Evolutionary conservation across 306 rosid genomes (phyloP), one percentile per base, ranked within the genome.

Genomic region (Boehmeria nivea): DNA sequence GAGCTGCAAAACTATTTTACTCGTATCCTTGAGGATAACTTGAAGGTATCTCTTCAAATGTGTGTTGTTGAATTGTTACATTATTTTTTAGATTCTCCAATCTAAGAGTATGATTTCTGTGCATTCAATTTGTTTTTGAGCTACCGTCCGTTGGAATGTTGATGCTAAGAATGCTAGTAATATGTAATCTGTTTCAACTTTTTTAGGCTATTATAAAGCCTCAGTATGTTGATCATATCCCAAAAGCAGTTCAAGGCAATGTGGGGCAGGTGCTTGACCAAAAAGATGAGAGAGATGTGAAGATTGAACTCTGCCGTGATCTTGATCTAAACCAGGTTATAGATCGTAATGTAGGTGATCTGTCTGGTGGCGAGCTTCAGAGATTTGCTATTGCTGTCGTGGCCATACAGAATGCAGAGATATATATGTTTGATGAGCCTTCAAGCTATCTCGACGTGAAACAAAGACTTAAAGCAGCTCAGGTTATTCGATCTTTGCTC

Each of bases 361-460:
- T 93, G 54, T 87, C 99, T 1, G 99, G 96, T 64, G 99, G 99
- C 57, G 99, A 93, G 70, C 99, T 93, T 75, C 96, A 93, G 78
- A 75, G 96, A 60, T 93, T 93, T 77, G 99, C 99, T 43, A 93
- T 93, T 83, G 99, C 96, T 1, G 95, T 83, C 37, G 95, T 93
- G 69, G 95, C 95, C 61, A 80, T 87, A 65, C 99, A 93, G 75
- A 79, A 74, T 70, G 99, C 99, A 24, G 99, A 87, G 76, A 93
- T 93, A 59, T 93, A 87, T 60, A 93, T 93, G 96, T 93, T 93
- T 57, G 99, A 93, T 19, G 96, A 93, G 64, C 99, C 99, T 33
- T 93, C 96, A 39, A 93, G 96, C 76, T 93, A 87, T 70, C 96
- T 93, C 73, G 99, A 93, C 51, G 99, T 93, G 74, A 93, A 79